Base-by-base conservation (phyloP, 768 basidiomycete species). In the Boletellus sp. region DNA sequence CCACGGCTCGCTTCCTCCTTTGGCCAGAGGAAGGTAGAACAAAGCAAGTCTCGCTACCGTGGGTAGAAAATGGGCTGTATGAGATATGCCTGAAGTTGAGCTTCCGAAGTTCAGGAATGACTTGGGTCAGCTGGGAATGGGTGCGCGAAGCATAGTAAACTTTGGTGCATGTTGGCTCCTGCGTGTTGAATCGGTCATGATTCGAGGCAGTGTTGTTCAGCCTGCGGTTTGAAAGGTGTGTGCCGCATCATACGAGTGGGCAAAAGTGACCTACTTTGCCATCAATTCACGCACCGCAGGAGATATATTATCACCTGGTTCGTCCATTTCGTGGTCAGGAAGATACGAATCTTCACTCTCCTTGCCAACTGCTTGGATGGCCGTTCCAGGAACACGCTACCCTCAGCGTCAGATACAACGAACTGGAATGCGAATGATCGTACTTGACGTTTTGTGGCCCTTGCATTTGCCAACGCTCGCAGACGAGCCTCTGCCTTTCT, bases 131-230 rank as follows among this genome's bases (percentile, higher is more conserved):
- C 61, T 99, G 95, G 2, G 94, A 94, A 69, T 99, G 95, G 1
- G 95, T 99, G 28, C 95, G 78, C 0, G 96, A 98, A 0, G 94
- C 89, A 62, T 94, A 96, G 66, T 83, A 96, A 52, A 98, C 85
- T 74, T 92, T 89, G 33, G 81, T 86, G 61, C 86, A 88, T 4
- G 77, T 75, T 15, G 77, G 76, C 50, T 84, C 84, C 39, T 72
- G 71, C 26, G 57, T 48, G 26, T 54, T 53, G 9, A 35, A 32
- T 19, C 31, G 50, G 17, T 59, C 40, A 42, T 47, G 42, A 24
- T 20, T 40, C 20, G 56, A 54, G 28, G 6, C 23, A 1, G 51
- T 31, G 1, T 38, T 56, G 28, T 52, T 42, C 2, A 68, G 47
- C 51, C 67, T 63, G 37, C 26, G 45, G 50, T 34, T 22, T 10